A percentile compares a stretch with the other conserved stretches of the same genome.
These are phyloP conservation scores for Kalmusia sp. DNA, from an alignment of 2,329 filamentous ascomycete species.

Conservation along the genomic window DNA sequence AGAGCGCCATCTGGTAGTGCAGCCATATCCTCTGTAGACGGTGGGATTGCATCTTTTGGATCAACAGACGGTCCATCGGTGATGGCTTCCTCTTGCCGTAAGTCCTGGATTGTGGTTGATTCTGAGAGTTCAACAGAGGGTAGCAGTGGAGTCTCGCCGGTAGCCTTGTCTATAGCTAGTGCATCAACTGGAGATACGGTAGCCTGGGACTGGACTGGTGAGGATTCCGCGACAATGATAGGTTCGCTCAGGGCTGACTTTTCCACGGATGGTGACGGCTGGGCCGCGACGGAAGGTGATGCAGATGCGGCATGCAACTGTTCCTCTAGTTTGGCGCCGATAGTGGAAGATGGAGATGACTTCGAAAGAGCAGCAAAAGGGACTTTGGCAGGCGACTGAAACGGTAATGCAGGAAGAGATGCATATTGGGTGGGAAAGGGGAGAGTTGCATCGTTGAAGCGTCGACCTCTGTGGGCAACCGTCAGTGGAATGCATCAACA, in stretches of 20 bases:
- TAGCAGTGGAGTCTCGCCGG: slow-evolving; percentile 12
- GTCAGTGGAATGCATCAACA: slow-evolving; percentile 40
- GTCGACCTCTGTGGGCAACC: slow-evolving; percentile 56
- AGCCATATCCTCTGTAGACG: slow-evolving; percentile 43
- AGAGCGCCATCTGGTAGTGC: slow-evolving; percentile 32
- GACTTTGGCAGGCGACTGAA: slow-evolving; percentile 27
- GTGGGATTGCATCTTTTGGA: slow-evolving; percentile 32
- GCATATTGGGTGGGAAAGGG: slow-evolving; percentile 45
- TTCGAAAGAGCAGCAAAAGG: slow-evolving; percentile 20
- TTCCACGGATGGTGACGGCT: slow-evolving; percentile 30
- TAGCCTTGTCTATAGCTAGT: slow-evolving; percentile 18
- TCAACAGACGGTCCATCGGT: slow-evolving; percentile 30
- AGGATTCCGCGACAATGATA: slow-evolving; percentile 13
- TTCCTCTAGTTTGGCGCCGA: slow-evolving; percentile 36
- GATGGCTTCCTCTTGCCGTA: slow-evolving; percentile 6
- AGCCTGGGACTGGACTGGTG: slow-evolving; percentile 14
- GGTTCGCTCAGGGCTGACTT: slow-evolving; percentile 21
- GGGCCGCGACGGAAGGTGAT: slow-evolving; percentile 39
- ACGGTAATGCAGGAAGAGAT: slow-evolving; percentile 33
- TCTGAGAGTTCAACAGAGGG: slow-evolving; percentile 10
- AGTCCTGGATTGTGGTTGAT: slow-evolving; percentile 22
- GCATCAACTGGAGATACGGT: slow-evolving; percentile 21
- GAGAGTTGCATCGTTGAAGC: slow-evolving; percentile 63
- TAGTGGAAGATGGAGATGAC: slow-evolving; percentile 29
- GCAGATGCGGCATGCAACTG: slow-evolving; percentile 44